phyloP scores from a whole-genome alignment of 2,329 filamentous ascomycete genomes.

The Colletotrichum abscissum region DNA sequence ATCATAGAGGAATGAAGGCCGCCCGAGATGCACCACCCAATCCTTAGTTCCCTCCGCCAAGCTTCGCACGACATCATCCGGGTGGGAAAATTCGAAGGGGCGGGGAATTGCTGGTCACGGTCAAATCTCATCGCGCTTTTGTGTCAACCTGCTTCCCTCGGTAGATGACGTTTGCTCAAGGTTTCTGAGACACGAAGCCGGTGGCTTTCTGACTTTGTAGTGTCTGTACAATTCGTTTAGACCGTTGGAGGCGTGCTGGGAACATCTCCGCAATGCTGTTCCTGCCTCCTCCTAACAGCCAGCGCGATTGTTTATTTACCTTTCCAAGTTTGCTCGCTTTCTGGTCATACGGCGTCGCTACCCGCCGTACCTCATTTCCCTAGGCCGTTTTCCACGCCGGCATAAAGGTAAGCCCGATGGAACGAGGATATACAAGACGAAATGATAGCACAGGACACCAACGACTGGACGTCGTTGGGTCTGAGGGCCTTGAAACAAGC shows the following conservation, averaged over 20 bases:
- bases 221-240: no score
- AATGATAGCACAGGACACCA: background rate
- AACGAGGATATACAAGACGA: background rate
- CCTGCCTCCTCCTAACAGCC: background rate
- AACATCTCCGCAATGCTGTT: background rate
- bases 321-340: background rate
- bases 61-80: background rate
- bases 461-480: conserved; percentile 5
- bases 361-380: no score
- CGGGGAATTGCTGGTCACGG: background rate
- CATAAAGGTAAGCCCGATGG: background rate
- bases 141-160: background rate
- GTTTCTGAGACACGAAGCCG: background rate
- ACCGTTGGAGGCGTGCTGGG: background rate
- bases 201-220: background rate
- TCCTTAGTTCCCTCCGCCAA: background rate
- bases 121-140: background rate
- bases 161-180: background rate
- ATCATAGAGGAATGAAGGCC: background rate
- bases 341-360: background rate
- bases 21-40: background rate
- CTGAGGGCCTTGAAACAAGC: conserved; percentile 13
- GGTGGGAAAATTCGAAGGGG: background rate
- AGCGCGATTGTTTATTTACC: background rate
- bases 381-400: no score